Conservation (phyloP, 2,329 filamentous ascomycete species). For the Alternaria sp. region DNA sequence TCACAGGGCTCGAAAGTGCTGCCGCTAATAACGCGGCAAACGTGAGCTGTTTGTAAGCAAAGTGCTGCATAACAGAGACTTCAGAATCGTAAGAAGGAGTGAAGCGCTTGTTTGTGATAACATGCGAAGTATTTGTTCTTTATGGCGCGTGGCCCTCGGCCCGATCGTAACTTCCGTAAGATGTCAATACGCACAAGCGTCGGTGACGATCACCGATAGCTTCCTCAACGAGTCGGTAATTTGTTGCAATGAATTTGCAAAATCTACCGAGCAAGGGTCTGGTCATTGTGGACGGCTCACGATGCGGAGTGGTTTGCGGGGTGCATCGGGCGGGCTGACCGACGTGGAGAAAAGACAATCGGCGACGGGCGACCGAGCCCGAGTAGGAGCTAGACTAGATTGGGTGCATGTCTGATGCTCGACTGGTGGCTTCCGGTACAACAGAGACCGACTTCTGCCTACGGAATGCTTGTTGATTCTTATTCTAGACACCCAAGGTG, state of each 20-base stretch:
- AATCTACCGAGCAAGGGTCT: not conserved
- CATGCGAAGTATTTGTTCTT: not conserved
- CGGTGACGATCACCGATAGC: not conserved
- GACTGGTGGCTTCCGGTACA: not conserved
- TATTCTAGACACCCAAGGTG: too few relatives aligned
- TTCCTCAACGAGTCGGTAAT: not conserved
- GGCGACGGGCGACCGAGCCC: not conserved
- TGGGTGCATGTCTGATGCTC: not conserved
- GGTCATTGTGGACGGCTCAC: not conserved
- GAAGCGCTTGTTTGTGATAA: not conserved
- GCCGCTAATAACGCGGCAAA: not conserved
- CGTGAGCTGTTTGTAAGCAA: not conserved
- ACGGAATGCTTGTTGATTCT: too few relatives aligned
- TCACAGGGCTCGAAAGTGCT: not conserved
- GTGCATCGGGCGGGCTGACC: not conserved
- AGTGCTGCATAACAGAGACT: not conserved
- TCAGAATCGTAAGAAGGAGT: not conserved
- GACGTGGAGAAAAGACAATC: not conserved
- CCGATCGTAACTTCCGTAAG: not conserved
- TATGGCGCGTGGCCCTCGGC: not conserved
- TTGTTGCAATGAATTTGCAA: not conserved
- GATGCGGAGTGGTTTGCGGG: not conserved
- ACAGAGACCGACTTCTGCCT: not conserved
- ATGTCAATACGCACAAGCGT: not conserved
- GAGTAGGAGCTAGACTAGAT: not conserved